Evolutionary conservation across 768 basidiomycete genomes (phyloP), one percentile per base, ranked within the genome.

Genomic region (Mycena maculata): DNA sequence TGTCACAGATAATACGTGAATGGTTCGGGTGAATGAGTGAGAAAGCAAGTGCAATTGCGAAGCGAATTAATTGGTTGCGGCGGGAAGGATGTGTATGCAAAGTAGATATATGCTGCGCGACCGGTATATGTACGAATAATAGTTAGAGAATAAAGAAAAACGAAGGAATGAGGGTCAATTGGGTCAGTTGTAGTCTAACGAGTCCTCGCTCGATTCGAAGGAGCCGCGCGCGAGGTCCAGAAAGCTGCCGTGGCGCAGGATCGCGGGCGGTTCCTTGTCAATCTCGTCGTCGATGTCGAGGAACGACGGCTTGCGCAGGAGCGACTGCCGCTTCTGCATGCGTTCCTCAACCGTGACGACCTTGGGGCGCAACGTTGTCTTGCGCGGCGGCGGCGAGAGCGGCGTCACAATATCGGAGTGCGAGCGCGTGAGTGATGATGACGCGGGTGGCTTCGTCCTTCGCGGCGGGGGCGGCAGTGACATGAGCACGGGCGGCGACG

Each of bases 271-370:
- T 41, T 75, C 74, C 62, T 72, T 68, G 41, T 83, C 81, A 22
- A 76, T 76, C 10, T 85, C 85, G 49, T 85, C 85, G 61, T 86
- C 89, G 63, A 92, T 90, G 38, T 92, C 90, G 52, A 92, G 79
- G 76, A 92, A 92, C 1, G 90, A 92, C 22, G 91, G 88, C 73
- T 91, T 90, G 72, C 83, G 83, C 79, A 89, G 84, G 65, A 92
- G 80, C 9, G 86, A 87, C 52, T 81, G 83, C 49, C 85, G 83
- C 33, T 36, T 36, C 63, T 82, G 83, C 47, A 82, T 72, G n/a
- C 72, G 68, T 60, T 78, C 81, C 53, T 86, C 85, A n/a, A n/a
- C n/a, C 23, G 78, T 68, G 20, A 80, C 77, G 3, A 72, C 60
- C 69, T 79, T 81, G 13, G 78, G 73, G 12, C 76, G 76, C 41